phyloP scores from a whole-genome alignment of 352 stramenopile genomes.

The Discostella stelligera region DNA sequence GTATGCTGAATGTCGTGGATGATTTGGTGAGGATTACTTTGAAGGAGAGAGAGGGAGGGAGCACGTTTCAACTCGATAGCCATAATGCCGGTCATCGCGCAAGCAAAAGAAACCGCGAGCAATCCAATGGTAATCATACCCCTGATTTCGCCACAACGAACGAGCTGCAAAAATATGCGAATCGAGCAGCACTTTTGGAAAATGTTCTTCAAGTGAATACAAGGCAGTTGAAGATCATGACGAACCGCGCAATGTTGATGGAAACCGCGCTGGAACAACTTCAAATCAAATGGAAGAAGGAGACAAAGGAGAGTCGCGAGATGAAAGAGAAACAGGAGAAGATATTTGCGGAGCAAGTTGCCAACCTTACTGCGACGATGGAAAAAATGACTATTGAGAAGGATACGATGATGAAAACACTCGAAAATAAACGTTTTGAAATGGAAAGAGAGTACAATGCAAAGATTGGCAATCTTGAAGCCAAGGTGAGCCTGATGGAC shows the following conservation, averaged over 20 bases:
- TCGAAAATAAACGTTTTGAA: constrained; percentile 3
- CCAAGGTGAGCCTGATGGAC: constrained; percentile 17
- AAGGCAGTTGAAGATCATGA: constrained; percentile 23
- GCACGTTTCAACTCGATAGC: too few relatives aligned
- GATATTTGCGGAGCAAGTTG: constrained; percentile 1
- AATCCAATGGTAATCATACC: too few relatives aligned
- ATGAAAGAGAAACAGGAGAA: constrained; percentile 1
- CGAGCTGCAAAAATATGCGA: constrained; percentile 29
- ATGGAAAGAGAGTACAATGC: constrained; percentile 24
- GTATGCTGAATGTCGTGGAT: too few relatives aligned
- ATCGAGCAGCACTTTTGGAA: constrained; percentile 40
- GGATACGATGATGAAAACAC: constrained; percentile 1
- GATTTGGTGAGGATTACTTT: too few relatives aligned
- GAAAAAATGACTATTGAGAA: constrained; percentile 13
- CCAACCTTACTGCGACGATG: constrained; percentile 27
- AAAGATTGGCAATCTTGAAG: constrained; percentile 7
- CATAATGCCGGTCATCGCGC: too few relatives aligned
- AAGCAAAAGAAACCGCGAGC: too few relatives aligned
- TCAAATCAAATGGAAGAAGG: constrained; percentile 6
- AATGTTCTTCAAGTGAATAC: constrained; percentile 17
- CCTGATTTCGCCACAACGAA: not conserved
- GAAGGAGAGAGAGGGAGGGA: too few relatives aligned
- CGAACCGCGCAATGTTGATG: constrained; percentile 18
- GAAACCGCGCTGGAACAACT: constrained; percentile 19
- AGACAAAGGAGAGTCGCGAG: not conserved